Evolutionary conservation across 2,329 filamentous ascomycete species (phyloP).

Genomic region (Tympanopsis confertula): DNA sequence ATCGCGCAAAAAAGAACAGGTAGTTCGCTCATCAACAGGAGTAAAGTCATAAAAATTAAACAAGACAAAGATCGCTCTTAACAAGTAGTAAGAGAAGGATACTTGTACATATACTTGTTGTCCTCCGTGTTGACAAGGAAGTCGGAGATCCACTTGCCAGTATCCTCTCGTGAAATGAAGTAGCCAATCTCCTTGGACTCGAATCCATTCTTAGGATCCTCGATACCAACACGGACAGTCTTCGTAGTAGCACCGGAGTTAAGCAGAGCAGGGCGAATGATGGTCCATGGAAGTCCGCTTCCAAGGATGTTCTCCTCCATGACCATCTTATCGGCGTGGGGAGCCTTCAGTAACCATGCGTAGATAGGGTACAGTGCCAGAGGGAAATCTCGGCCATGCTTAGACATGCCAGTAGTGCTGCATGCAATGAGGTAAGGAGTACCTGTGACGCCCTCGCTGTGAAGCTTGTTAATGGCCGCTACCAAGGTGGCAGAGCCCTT

Average conservation of each 20-base stretch:
- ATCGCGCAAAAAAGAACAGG: no score
- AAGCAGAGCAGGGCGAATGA: constrained; percentile 25
- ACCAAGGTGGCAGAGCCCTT: constrained; percentile 29
- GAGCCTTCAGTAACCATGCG: constrained; percentile 21
- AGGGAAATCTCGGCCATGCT: constrained; percentile 27
- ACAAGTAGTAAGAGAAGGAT: no score
- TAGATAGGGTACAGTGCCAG: constrained; percentile 30
- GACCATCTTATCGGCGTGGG: constrained; percentile 33
- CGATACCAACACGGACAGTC: constrained; percentile 23
- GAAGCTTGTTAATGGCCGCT: constrained; percentile 18
- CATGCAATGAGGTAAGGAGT: constrained; percentile 23
- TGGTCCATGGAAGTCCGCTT: constrained; percentile 21
- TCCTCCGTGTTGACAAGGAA: constrained; percentile 17
- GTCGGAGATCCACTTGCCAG: constrained; percentile 32
- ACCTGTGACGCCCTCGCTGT: constrained; percentile 11
- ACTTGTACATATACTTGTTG: constrained; percentile 18
- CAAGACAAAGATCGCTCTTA: no score
- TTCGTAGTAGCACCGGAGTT: constrained; percentile 13
- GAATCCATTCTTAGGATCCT: constrained; percentile 19
- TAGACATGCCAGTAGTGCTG: constrained; percentile 29
- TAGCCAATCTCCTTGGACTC: constrained; percentile 30
- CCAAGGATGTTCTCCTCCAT: constrained; percentile 25
- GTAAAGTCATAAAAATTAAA: no score
- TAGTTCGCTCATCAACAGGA: no score
- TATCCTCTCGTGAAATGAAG: constrained; percentile 31